A percentile compares a stretch with the other conserved stretches of the same genome.
These are phyloP conservation scores for Wickerhamia fluorescens DNA, from an alignment of 805 yeast genomes.

Conservation along the genomic window DNA sequence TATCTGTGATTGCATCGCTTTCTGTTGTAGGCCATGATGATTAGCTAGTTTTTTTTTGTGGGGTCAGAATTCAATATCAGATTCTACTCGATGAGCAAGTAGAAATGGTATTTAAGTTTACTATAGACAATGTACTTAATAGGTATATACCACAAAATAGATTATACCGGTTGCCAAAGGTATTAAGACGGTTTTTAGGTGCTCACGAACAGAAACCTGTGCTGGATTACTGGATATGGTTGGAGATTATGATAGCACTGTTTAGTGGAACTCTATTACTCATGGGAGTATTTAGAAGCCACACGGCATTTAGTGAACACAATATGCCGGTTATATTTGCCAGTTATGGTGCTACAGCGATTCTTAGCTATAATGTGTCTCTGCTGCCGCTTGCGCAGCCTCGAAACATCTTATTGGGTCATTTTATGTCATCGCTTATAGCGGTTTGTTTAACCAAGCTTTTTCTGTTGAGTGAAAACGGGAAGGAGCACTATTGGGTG, in stretches of 20 bases:
- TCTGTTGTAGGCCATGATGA: no score
- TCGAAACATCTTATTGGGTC: conserved; percentile 50
- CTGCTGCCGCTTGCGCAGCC: conserved; percentile 61
- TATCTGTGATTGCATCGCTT: no score
- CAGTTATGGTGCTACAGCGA: conserved; percentile 57
- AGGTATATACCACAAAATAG: conserved; percentile 14
- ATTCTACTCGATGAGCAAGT: no score
- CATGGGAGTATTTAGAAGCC: conserved; percentile 39
- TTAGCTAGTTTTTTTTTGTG: no score
- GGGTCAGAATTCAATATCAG: no score
- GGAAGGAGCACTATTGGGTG: conserved; percentile 45
- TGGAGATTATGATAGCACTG: conserved; percentile 39
- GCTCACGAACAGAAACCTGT: conserved; percentile 20
- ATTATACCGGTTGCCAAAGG: conserved; percentile 26
- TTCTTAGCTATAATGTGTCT: conserved; percentile 49
- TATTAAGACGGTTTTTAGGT: conserved; percentile 34
- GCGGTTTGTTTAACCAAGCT: conserved; percentile 52
- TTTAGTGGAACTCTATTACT: conserved; percentile 40
- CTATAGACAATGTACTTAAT: conserved; percentile 26
- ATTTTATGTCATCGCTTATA: conserved; percentile 43
- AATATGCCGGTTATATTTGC: conserved; percentile 46
- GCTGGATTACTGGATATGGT: conserved; percentile 37
- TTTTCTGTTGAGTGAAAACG: conserved; percentile 38
- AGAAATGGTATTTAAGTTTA: conserved; percentile 35
- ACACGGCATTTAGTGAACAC: conserved; percentile 31